Evolutionary conservation across 441 rosid genomes (phyloP).

Genomic region (Theobroma grandiflorum): DNA sequence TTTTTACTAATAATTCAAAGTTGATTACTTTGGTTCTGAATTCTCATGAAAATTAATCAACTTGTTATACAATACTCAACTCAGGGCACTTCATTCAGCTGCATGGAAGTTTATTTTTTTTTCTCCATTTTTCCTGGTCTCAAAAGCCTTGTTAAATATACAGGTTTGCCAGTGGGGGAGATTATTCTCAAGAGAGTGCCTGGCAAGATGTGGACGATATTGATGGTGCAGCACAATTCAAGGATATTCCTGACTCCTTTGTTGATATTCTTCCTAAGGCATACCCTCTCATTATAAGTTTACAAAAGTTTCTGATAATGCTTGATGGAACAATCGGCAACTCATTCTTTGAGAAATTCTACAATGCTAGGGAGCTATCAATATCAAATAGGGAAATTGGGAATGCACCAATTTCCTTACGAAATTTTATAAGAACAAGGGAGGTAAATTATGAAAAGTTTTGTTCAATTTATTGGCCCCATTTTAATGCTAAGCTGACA

Average conservation of each 20-base stretch:
- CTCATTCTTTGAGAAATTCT: slow-evolving; percentile 58
- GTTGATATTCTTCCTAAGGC: slow-evolving; percentile 34
- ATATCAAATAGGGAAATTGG: slow-evolving; percentile 27
- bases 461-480: slow-evolving; percentile 58
- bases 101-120: background rate
- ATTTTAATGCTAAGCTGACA: slow-evolving; percentile 42
- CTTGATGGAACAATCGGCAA: slow-evolving; percentile 61
- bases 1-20: background rate
- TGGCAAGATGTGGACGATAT: slow-evolving; percentile 39
- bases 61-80: background rate
- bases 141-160: slow-evolving; percentile 17
- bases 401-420: slow-evolving; percentile 34
- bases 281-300: slow-evolving; percentile 60
- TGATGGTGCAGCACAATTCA: slow-evolving; percentile 43
- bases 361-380: slow-evolving; percentile 33
- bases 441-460: slow-evolving; percentile 63
- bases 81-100: background rate
- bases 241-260: slow-evolving; percentile 57
- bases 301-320: slow-evolving; percentile 62
- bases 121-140: background rate
- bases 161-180: slow-evolving; percentile 48
- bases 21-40: background rate
- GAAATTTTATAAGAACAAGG: slow-evolving; percentile 45
- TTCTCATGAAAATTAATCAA: slow-evolving; percentile 1
- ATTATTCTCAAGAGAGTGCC: slow-evolving; percentile 29